Evolutionary conservation across 2,329 filamentous ascomycete genomes (phyloP), one percentile per base, ranked within the genome.

Genomic region (Kalaharituber pfeilii): DNA sequence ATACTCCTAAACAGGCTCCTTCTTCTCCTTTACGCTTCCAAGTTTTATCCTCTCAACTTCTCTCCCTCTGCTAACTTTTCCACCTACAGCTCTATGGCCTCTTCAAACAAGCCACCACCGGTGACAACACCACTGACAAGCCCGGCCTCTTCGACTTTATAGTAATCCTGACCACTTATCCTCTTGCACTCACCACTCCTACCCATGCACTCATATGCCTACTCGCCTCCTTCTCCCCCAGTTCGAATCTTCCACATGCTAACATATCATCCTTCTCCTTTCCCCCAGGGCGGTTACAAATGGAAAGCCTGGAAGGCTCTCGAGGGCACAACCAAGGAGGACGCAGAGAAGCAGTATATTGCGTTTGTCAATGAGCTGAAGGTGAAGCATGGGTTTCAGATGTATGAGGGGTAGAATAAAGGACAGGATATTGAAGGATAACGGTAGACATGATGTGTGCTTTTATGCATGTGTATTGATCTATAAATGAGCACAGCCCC

Each of bases 81-180:
- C n/a, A 13, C 8, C 9, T 47, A 22, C 28, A 60, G 59, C 57
- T 60, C 33, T 60, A 60, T 53, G 59, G 30, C 9, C 54, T 60
- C 28, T 60, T 39, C 52, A 60, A 60, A 30, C 59, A 60, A 33
- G 57, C 57, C 27, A 58, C 20, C 24, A 53, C 55, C 24, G 59
- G 59, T 49, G 57, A 60, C 26, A 49, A 55, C 27, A 56, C 57
- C n/a, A 60, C 53, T 13, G 1, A 4, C 1, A 47, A 53, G n/a
- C 59, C 59, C 1, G 58, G 58, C 36, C 52, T 53, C 24, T 51
- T 60, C 26, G 56, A 55, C 26, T 56, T 60, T 51, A 7, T 18
- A 36, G 6, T 36, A 3, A 7, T 6, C 30, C 6, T 36, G 13
- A 36, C 30, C 18, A 36, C 13, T 18, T 36, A 36, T 2, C 30